phyloP scores from a whole-genome alignment of 352 stramenopile species.

The Salisapilia sapeloensis region DNA sequence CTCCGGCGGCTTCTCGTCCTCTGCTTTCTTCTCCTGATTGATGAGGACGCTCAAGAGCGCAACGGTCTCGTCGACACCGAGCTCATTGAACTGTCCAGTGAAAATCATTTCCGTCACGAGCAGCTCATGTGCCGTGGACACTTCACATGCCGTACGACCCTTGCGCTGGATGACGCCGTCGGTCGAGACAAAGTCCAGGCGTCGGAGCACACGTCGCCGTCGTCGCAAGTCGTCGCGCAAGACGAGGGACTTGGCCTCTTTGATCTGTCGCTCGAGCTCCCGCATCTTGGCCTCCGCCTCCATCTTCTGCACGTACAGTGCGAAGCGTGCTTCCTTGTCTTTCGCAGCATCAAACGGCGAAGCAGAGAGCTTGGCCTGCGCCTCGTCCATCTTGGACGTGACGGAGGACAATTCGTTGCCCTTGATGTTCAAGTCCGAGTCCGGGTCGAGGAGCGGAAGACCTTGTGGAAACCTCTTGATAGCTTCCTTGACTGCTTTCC shows the following conservation, averaged over 20 bases:
- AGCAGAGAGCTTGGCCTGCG: slow-evolving; percentile 48
- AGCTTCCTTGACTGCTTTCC: slow-evolving; percentile 67
- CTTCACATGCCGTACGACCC: slow-evolving; percentile 95
- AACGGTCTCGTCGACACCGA: slow-evolving; percentile 94
- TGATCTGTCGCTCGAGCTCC: slow-evolving; percentile 88
- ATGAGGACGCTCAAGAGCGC: slow-evolving; percentile 94
- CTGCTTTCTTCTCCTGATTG: slow-evolving; percentile 89
- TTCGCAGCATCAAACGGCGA: slow-evolving; percentile 45
- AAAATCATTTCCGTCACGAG: slow-evolving; percentile 98
- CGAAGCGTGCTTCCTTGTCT: slow-evolving; percentile 71
- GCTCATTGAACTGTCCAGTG: slow-evolving; percentile 94
- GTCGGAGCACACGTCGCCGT: slow-evolving; percentile 92
- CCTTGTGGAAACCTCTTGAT: slow-evolving; percentile 61
- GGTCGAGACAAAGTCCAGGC: slow-evolving; percentile 92
- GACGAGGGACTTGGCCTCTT: slow-evolving; percentile 88
- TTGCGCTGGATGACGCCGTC: slow-evolving; percentile 98
- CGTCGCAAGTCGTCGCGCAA: slow-evolving; percentile 91
- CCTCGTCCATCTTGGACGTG: slow-evolving; percentile 63
- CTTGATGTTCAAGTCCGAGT: slow-evolving; percentile 91
- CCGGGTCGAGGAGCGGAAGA: slow-evolving; percentile 84
- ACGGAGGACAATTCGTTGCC: slow-evolving; percentile 82
- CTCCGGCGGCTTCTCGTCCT: slow-evolving; percentile 68
- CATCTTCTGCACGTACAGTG: slow-evolving; percentile 85
- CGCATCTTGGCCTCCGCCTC: slow-evolving; percentile 85
- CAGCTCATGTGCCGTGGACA: slow-evolving; percentile 97